phyloP scores from a whole-genome alignment of 2,329 filamentous ascomycete genomes.

The Ceratocystis cacaofunesta region DNA sequence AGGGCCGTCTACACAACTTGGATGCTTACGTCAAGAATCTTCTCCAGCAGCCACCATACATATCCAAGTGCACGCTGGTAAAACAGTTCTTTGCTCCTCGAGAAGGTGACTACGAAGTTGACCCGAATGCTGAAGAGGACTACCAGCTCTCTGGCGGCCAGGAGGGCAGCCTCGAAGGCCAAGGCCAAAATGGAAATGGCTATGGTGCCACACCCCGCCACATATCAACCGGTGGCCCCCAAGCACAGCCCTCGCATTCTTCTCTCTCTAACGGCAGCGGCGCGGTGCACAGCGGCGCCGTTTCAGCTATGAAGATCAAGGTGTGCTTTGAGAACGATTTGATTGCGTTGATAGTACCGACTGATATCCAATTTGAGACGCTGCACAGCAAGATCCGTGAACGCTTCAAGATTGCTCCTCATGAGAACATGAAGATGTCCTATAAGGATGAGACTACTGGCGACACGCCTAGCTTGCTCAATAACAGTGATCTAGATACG shows the following conservation, averaged over 20 bases:
- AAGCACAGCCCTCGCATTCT: slow-evolving; percentile 34
- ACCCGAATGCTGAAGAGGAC: slow-evolving; percentile 60
- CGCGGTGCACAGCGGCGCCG: slow-evolving; percentile 10
- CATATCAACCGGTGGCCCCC: slow-evolving; percentile 25
- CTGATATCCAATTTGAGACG: slow-evolving; percentile 61
- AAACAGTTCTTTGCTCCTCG: slow-evolving; percentile 82
- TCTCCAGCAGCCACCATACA: slow-evolving; percentile 67
- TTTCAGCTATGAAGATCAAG: slow-evolving; percentile 72
- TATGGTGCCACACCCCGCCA: slow-evolving; percentile 37
- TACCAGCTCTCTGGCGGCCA: slow-evolving; percentile 48
- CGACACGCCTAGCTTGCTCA: slow-evolving; percentile 58
- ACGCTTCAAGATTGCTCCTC: slow-evolving; percentile 55
- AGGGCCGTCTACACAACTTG: slow-evolving; percentile 79
- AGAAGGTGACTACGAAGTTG: slow-evolving; percentile 85
- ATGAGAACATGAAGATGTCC: slow-evolving; percentile 60
- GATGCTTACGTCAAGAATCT: slow-evolving; percentile 94
- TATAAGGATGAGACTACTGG: slow-evolving; percentile 76
- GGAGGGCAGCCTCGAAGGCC: background rate
- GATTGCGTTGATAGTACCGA: slow-evolving; percentile 77
- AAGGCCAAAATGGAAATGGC: slow-evolving; percentile 36
- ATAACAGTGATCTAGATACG: slow-evolving; percentile 64
- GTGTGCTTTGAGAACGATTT: slow-evolving; percentile 85
- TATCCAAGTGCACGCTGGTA: slow-evolving; percentile 69
- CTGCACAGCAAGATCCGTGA: slow-evolving; percentile 75
- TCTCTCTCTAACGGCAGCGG: slow-evolving; percentile 24